These are phyloP conservation scores for Craspedostauros australis DNA, from an alignment of 108 stramenopile genomes.

Conservation along the genomic window DNA sequence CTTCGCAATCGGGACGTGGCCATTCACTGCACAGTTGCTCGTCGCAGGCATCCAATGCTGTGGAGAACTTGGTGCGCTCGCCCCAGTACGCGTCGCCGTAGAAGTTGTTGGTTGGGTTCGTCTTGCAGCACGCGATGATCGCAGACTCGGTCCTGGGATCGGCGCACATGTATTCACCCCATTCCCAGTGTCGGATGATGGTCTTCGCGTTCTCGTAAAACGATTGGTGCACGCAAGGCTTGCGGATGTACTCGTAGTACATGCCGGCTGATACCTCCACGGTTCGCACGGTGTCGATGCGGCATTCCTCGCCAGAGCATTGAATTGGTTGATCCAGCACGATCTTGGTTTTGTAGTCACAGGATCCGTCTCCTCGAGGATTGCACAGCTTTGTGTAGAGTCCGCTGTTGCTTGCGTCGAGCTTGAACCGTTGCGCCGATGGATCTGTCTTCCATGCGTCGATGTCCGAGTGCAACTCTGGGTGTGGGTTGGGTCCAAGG, in stretches of 20 bases:
- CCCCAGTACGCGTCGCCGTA: constrained; percentile 7
- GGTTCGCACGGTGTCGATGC: constrained; percentile 44
- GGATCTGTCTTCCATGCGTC: constrained; percentile 15
- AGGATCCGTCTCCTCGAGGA: constrained; percentile 12
- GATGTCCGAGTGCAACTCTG: constrained; percentile 8
- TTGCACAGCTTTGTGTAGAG: constrained; percentile 41
- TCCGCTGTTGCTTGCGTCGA: too few relatives aligned
- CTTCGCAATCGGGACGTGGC: too few relatives aligned
- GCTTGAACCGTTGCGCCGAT: constrained; percentile 12
- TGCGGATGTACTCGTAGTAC: constrained; percentile 56
- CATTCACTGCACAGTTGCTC: too few relatives aligned
- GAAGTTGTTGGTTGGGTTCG: too few relatives aligned
- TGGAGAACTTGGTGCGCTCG: not conserved
- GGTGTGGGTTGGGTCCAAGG: constrained; percentile 22
- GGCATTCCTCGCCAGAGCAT: constrained; percentile 51
- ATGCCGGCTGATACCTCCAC: constrained; percentile 41
- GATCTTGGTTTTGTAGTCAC: constrained; percentile 26
- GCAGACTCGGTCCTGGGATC: constrained; percentile 12
- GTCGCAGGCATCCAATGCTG: not conserved
- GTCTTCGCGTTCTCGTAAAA: constrained; percentile 52
- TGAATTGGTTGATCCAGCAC: constrained; percentile 28
- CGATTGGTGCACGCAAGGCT: constrained; percentile 53
- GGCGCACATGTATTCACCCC: constrained; percentile 25
- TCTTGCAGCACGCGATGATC: constrained; percentile 23
- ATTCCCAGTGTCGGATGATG: constrained; percentile 16